Base-by-base conservation (phyloP, 345 rosid species). In the Brassica nigra region DNA sequence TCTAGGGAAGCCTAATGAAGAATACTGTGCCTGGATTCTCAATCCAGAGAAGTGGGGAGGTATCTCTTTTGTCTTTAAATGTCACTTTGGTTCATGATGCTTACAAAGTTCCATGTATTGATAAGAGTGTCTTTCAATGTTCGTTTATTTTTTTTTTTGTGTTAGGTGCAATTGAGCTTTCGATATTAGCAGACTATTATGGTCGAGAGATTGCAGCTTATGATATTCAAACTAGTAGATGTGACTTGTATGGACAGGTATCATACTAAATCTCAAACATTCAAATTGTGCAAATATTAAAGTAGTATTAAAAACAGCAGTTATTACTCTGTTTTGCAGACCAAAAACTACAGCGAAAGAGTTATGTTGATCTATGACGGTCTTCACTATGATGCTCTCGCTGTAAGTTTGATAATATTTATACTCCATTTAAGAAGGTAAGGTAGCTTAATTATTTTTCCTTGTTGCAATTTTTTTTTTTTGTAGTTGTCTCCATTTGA, bases 21-120 rank as follows among this genome's bases (percentile, higher is more conserved):
- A 89, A 69, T 95, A 93, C 63, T 86, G 91, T 88, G 78, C 92
- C 80, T 95, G 99, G 99, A 95, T 95, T 85, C 93, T 84, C 78
- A 89, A 90, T 79, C 82, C 95, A 0, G 95, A 91, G 78, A 95
- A 95, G 79, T 95, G 98, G 99, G 99, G 98, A 91, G 98, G 99
- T 95, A 73, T 61, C 4, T 66, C 3, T 20, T 44, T 44, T 76
- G 57, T 33, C 8, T 0, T 7, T 70, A 47, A 18, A 52, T 71
- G 18, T 23, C 14, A 47, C 27, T 5, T 15, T 9, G 64, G 55
- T 63, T 77, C 58, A 23, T 77, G 30, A 55, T 71, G 29, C 11
- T 58, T 70, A 39, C 2, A 27, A 1, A 10, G 57, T 62, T 49
- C 36, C 33, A 11, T 55, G 66, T 54, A 12, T 12, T 79, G 74